Percentiles rank a stretch among this genome's conserved stretches.
Evolutionary conservation across 495 filamentous ascomycete species (phyloP).

Genomic region (Trichoderma virens): DNA sequence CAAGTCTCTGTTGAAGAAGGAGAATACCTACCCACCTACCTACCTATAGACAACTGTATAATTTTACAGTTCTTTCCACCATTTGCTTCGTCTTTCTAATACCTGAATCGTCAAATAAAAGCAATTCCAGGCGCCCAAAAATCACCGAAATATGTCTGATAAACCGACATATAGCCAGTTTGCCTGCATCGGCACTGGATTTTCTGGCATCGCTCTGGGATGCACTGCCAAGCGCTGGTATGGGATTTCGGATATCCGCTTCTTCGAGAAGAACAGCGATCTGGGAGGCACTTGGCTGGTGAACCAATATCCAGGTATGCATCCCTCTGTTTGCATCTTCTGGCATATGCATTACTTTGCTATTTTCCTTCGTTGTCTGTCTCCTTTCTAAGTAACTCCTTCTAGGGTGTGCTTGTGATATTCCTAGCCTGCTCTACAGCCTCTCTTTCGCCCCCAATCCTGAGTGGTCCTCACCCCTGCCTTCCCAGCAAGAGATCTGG

Average conservation of each 20-base stretch:
- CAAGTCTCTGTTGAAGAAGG: too few species aligned
- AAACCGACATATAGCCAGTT: not conserved
- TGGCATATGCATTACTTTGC: slow-evolving; percentile 15
- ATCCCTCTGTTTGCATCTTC: too few species aligned
- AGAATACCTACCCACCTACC: too few species aligned
- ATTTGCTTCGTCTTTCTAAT: too few species aligned
- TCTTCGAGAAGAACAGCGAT: slow-evolving; percentile 53
- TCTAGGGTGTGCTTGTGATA: slow-evolving; percentile 27
- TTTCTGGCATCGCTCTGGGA: not conserved
- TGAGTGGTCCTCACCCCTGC: slow-evolving; percentile 23
- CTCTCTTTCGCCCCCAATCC: slow-evolving; percentile 27
- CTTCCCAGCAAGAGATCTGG: slow-evolving; percentile 21
- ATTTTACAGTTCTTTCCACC: too few species aligned
- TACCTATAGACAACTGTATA: too few species aligned
- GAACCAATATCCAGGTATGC: slow-evolving; percentile 51
- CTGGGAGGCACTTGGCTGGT: slow-evolving; percentile 54
- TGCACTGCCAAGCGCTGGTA: not conserved
- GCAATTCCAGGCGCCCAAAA: too few species aligned
- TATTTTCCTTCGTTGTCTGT: not conserved
- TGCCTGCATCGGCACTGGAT: not conserved
- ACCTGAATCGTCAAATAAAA: too few species aligned
- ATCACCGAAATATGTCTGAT: too few species aligned
- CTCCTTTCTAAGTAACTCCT: not conserved
- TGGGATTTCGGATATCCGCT: slow-evolving; percentile 19
- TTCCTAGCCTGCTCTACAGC: slow-evolving; percentile 27